Percentiles rank a stretch among this genome's conserved stretches.
These are phyloP conservation scores for Biscogniauxia marginata DNA, from an alignment of 2,329 filamentous ascomycete species.

Conservation along the genomic window DNA sequence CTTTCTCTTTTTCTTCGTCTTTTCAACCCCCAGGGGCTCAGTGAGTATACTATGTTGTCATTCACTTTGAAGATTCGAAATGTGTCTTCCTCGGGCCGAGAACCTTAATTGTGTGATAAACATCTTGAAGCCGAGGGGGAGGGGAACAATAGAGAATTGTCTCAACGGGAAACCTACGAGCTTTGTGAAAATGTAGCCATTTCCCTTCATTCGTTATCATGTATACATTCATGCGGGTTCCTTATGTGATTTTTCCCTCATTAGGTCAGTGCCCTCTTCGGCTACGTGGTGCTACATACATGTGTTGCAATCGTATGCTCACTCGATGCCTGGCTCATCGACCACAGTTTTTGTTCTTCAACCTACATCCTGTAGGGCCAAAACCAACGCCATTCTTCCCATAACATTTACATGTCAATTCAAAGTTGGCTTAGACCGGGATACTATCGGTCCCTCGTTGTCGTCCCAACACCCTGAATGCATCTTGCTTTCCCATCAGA, in stretches of 20 bases:
- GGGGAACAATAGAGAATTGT: no score
- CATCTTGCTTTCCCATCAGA: neutral
- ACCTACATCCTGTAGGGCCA: neutral
- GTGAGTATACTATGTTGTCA: no score
- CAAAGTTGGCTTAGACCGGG: neutral
- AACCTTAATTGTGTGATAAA: no score
- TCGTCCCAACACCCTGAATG: neutral
- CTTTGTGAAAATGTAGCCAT: no score
- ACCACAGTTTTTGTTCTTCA: neutral
- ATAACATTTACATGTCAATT: neutral
- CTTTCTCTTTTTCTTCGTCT: no score
- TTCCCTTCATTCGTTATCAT: no score
- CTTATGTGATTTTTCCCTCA: neutral
- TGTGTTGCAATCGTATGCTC: neutral
- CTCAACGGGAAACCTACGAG: no score
- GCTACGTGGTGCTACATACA: neutral
- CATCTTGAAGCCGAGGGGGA: no score
- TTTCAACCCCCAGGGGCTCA: no score
- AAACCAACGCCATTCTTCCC: neutral
- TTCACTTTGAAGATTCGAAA: no score
- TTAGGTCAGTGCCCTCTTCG: neutral
- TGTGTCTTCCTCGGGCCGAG: no score
- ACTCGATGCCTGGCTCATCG: neutral
- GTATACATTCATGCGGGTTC: neutral
- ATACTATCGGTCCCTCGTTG: neutral